Evolutionary conservation across 2,329 filamentous ascomycete genomes (phyloP).

Genomic region (Alternaria arbusti): DNA sequence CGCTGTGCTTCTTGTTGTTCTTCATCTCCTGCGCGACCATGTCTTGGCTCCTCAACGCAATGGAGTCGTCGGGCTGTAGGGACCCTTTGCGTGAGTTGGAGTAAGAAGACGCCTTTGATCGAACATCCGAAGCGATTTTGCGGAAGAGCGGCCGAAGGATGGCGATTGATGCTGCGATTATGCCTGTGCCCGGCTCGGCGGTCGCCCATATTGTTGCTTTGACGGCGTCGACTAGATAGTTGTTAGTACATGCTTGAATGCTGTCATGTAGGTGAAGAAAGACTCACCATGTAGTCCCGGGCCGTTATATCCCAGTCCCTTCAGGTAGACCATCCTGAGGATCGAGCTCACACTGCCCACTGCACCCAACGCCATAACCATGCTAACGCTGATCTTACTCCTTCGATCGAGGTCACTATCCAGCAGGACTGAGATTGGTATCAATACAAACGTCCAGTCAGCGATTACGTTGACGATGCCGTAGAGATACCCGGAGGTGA

Average conservation of each 20-base stretch:
- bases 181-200: conserved; percentile 58
- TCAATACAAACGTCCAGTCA: conserved; percentile 45
- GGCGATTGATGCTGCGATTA: conserved; percentile 57
- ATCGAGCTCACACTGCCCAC: conserved; percentile 41
- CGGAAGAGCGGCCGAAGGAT: conserved; percentile 55
- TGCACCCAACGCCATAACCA: conserved; percentile 54
- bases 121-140: conserved; percentile 29
- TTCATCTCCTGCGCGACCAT: not conserved
- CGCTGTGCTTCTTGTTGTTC: conserved; percentile 15
- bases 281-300: conserved; percentile 15
- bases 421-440: conserved; percentile 41
- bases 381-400: conserved; percentile 55
- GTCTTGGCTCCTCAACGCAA: conserved; percentile 24
- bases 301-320: conserved; percentile 27
- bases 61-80: conserved; percentile 1
- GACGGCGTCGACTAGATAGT: conserved; percentile 37
- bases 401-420: conserved; percentile 53
- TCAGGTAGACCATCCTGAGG: conserved; percentile 41
- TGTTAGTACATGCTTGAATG: conserved; percentile 7
- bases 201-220: conserved; percentile 55
- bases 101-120: conserved; percentile 21
- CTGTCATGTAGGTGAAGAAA: not conserved
- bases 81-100: conserved; percentile 15
- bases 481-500: conserved; percentile 40
- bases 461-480: conserved; percentile 41